These are phyloP conservation scores for Venturiaceae sp. DNA, from an alignment of 2,329 filamentous ascomycete species.

Conservation along the genomic window DNA sequence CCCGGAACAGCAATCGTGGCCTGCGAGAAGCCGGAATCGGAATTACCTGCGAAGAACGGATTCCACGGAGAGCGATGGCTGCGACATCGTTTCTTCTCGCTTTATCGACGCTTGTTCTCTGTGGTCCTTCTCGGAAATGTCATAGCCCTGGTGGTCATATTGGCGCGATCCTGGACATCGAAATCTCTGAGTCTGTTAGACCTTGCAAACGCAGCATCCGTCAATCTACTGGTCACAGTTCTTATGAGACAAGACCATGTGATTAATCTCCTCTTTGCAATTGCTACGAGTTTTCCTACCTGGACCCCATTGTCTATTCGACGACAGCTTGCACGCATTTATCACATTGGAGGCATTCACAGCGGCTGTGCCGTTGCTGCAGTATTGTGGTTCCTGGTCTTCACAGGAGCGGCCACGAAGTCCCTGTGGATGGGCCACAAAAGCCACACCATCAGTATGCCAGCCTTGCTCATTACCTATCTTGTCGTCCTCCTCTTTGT, in stretches of 20 bases:
- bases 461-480: constrained; percentile 14
- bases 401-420: constrained; percentile 21
- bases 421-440: constrained; percentile 13
- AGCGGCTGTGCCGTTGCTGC: constrained; percentile 25
- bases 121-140: constrained; percentile 29
- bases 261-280: constrained; percentile 27
- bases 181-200: neutral
- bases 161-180: neutral
- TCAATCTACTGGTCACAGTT: constrained; percentile 22
- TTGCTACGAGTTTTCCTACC: constrained; percentile 20
- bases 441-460: constrained; percentile 14
- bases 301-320: constrained; percentile 24
- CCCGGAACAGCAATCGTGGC: too few species aligned
- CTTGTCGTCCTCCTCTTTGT: constrained; percentile 14
- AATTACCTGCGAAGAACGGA: neutral
- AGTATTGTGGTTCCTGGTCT: constrained; percentile 33
- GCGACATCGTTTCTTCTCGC: neutral
- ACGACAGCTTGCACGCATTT: constrained; percentile 27
- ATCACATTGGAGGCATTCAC: constrained; percentile 30
- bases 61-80: neutral
- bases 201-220: constrained; percentile 14
- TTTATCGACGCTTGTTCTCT: constrained; percentile 29
- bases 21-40: too few species aligned
- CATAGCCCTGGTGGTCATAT: neutral
- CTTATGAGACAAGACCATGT: constrained; percentile 29